Conservation (phyloP, 768 basidiomycete species). For the Omphalotus guepiniiformis region DNA sequence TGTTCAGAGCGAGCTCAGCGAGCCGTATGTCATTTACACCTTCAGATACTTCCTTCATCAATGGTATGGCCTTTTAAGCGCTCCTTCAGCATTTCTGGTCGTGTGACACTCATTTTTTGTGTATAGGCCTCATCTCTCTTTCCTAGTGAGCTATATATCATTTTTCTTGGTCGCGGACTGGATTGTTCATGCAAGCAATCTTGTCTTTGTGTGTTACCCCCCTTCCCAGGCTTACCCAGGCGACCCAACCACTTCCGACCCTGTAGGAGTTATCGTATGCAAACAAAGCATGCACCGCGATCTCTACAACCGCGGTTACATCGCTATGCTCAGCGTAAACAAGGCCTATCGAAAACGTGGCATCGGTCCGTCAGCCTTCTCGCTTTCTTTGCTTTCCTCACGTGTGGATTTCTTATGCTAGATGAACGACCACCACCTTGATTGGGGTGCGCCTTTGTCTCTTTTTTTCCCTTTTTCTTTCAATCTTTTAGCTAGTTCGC, state of each 20-base stretch:
- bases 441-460: constrained; percentile 38
- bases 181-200: constrained; percentile 1
- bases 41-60: constrained; percentile 96
- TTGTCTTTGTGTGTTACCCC: neutral
- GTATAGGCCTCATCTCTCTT: constrained; percentile 89
- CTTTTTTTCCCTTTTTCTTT: constrained; percentile 31
- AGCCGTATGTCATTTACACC: constrained; percentile 95
- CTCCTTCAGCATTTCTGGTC: constrained; percentile 15
- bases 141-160: constrained; percentile 57
- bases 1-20: constrained; percentile 88
- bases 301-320: constrained; percentile 83
- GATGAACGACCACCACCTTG: constrained; percentile 37
- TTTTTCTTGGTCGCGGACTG: no score
- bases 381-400: constrained; percentile 37
- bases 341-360: constrained; percentile 84
- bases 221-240: constrained; percentile 52
- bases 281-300: constrained; percentile 90
- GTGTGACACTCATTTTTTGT: constrained; percentile 49
- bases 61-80: constrained; percentile 57
- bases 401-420: constrained; percentile 41
- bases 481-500: constrained; percentile 65
- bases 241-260: constrained; percentile 39
- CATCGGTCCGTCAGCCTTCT: constrained; percentile 63
- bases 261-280: constrained; percentile 93
- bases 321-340: constrained; percentile 94